phyloP scores from a whole-genome alignment of 495 filamentous ascomycete genomes.

The Acidiella bohemica region DNA sequence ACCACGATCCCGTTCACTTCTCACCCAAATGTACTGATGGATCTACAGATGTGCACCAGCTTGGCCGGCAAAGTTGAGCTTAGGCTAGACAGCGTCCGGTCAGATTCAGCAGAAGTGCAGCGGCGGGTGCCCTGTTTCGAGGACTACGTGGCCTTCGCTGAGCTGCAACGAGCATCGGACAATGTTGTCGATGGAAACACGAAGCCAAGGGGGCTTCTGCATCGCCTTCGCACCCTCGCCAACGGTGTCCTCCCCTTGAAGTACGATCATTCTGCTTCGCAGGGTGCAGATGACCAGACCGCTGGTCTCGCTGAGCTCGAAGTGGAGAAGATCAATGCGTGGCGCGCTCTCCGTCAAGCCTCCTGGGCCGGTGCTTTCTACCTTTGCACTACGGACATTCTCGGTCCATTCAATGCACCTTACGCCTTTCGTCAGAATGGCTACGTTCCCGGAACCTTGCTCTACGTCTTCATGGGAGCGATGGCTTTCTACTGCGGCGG shows the following conservation, averaged over 20 bases:
- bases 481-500: conserved; percentile 15
- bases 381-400: conserved; percentile 47
- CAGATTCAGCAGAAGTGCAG: too few relatives aligned
- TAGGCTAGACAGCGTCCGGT: too few relatives aligned
- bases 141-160: conserved; percentile 39
- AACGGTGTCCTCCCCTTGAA: conserved; percentile 6
- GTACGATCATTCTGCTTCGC: neutral
- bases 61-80: too few relatives aligned
- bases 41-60: too few relatives aligned
- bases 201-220: neutral
- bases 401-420: conserved; percentile 44
- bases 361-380: conserved; percentile 39
- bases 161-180: conserved; percentile 35
- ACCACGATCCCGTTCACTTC: too few relatives aligned
- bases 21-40: too few relatives aligned
- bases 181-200: conserved; percentile 2
- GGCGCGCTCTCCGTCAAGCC: conserved; percentile 33
- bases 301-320: conserved; percentile 29
- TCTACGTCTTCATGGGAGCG: conserved; percentile 17
- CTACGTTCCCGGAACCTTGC: conserved; percentile 13
- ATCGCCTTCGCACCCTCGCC: conserved; percentile 3
- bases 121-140: too few relatives aligned
- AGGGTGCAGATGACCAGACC: neutral
- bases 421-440: conserved; percentile 20
- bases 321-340: conserved; percentile 31